A percentile compares a stretch with the other conserved stretches of the same genome.
Evolutionary conservation across 768 basidiomycete species (phyloP).

Genomic region (Boletus eberwhitei): DNA sequence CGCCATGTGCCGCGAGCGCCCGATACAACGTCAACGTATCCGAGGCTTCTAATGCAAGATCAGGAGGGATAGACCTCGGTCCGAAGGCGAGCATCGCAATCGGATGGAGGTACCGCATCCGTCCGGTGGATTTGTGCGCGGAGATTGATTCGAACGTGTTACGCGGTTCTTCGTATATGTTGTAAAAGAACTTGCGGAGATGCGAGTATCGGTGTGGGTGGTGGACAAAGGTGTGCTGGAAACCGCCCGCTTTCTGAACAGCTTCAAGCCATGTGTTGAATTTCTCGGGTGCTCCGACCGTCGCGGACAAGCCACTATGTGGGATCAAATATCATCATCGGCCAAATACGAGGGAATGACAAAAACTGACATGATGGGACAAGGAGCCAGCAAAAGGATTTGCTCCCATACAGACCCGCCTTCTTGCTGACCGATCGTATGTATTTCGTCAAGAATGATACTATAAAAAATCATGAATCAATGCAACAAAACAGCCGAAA

Average conservation of each 20-base stretch:
- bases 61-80: slow-evolving; percentile 48
- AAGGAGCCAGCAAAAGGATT: slow-evolving; percentile 65
- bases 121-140: slow-evolving; percentile 35
- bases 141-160: slow-evolving; percentile 36
- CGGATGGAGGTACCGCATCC: slow-evolving; percentile 60
- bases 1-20: slow-evolving; percentile 34
- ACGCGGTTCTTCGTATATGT: slow-evolving; percentile 24
- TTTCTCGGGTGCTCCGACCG: slow-evolving; percentile 59
- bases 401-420: slow-evolving; percentile 74
- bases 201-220: slow-evolving; percentile 73
- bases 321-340: neutral
- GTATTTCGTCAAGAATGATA: slow-evolving; percentile 58
- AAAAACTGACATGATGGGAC: slow-evolving; percentile 61
- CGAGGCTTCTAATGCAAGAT: slow-evolving; percentile 58
- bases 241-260: slow-evolving; percentile 58
- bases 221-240: slow-evolving; percentile 55
- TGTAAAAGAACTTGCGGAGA: slow-evolving; percentile 64
- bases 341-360: neutral
- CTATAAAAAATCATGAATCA: slow-evolving; percentile 30
- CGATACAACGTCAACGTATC: slow-evolving; percentile 54
- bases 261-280: slow-evolving; percentile 66
- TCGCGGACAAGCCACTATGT: slow-evolving; percentile 65
- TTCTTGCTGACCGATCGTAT: slow-evolving; percentile 67
- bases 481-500: neutral
- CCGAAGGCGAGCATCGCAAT: slow-evolving; percentile 58